phyloP scores from a whole-genome alignment of 1,139 yeast genomes.

The Yamadazyma kanchanaburiensis region DNA sequence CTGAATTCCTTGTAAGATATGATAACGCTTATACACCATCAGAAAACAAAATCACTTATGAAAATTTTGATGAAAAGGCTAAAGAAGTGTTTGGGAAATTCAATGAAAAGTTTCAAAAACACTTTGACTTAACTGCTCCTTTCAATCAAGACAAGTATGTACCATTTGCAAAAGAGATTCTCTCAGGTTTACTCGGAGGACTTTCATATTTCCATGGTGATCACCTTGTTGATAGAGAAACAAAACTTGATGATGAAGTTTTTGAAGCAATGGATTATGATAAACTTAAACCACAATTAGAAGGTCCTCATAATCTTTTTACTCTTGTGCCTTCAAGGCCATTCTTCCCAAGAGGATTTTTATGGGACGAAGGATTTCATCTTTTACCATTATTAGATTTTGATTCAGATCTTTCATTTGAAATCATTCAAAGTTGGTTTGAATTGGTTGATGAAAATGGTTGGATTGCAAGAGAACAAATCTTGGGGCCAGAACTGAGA shows the following conservation, averaged over 20 bases:
- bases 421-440: constrained; percentile 86
- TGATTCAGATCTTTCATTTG: constrained; percentile 81
- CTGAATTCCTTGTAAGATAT: constrained; percentile 71
- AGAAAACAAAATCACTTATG: constrained; percentile 39
- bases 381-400: constrained; percentile 76
- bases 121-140: constrained; percentile 57
- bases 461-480: constrained; percentile 96
- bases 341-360: constrained; percentile 93
- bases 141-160: constrained; percentile 44
- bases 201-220: constrained; percentile 88
- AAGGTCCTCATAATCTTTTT: constrained; percentile 72
- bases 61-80: constrained; percentile 39
- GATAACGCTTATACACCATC: constrained; percentile 43
- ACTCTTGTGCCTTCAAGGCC: constrained; percentile 90
- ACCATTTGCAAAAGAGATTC: constrained; percentile 68
- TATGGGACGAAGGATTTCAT: constrained; percentile 99
- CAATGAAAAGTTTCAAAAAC: constrained; percentile 51
- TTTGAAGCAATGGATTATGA: constrained; percentile 42
- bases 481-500: constrained; percentile 88
- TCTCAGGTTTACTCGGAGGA: constrained; percentile 87
- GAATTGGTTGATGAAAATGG: constrained; percentile 82
- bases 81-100: constrained; percentile 36
- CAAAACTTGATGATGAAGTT: constrained; percentile 63
- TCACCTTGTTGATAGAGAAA: constrained; percentile 73
- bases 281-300: constrained; percentile 48